A percentile compares a stretch with the other conserved stretches of the same genome.
Evolutionary conservation across 257 asterid species (phyloP).

Genomic region (Nicotiana sylvestris): DNA sequence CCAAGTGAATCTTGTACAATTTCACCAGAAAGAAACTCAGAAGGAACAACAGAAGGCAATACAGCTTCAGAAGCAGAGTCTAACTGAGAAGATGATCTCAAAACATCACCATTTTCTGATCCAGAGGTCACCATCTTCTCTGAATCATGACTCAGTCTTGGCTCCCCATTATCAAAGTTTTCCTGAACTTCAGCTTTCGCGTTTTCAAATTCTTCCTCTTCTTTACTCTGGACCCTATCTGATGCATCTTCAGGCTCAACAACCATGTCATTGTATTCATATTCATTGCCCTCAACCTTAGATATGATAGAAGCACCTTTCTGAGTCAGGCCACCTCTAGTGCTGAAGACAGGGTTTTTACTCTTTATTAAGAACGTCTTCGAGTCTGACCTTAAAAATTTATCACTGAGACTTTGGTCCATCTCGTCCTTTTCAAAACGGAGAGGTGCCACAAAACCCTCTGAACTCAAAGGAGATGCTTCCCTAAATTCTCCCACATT

Average conservation of each 20-base stretch:
- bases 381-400: slow-evolving; percentile 28
- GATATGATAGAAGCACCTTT: slow-evolving; percentile 34
- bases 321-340: slow-evolving; percentile 38
- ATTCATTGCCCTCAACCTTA: slow-evolving; percentile 35
- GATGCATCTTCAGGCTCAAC: slow-evolving; percentile 44
- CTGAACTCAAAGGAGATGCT: slow-evolving; percentile 37
- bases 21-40: slow-evolving; percentile 28
- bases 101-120: slow-evolving; percentile 51
- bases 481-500: slow-evolving; percentile 45
- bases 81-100: slow-evolving; percentile 41
- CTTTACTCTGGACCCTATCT: slow-evolving; percentile 33
- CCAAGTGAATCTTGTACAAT: slow-evolving; percentile 55
- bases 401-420: slow-evolving; percentile 6
- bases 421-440: slow-evolving; percentile 6
- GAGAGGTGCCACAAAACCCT: slow-evolving; percentile 37
- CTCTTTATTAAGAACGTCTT: slow-evolving; percentile 63
- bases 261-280: slow-evolving; percentile 40
- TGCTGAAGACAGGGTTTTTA: slow-evolving; percentile 42
- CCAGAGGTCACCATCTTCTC: slow-evolving; percentile 43
- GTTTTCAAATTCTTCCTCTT: slow-evolving; percentile 49
- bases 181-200: slow-evolving; percentile 10
- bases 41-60: slow-evolving; percentile 46
- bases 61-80: slow-evolving; percentile 53
- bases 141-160: slow-evolving; percentile 24
- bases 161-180: slow-evolving; percentile 18